phyloP scores from a whole-genome alignment of 2,329 filamentous ascomycete species.

The Apiospora koreana region DNA sequence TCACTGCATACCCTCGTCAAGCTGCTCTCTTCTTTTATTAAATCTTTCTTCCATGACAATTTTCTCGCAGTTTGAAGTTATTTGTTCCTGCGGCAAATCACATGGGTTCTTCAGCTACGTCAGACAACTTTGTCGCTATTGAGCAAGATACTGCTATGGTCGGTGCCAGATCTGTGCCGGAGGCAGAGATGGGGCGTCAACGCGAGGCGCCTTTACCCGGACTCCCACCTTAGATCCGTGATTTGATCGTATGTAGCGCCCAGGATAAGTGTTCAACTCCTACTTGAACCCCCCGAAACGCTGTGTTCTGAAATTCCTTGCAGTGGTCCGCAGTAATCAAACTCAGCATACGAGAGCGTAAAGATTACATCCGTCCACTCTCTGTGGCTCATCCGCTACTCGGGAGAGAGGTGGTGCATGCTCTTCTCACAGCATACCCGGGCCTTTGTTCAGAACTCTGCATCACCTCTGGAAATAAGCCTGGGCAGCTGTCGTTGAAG shows the following conservation, averaged over 20 bases:
- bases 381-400: not conserved
- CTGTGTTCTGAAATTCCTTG: not conserved
- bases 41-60: too few species aligned
- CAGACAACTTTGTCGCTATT: too few species aligned
- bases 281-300: not conserved
- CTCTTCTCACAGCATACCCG: not conserved
- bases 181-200: not conserved
- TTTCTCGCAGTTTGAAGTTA: too few species aligned
- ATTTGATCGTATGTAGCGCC: not conserved
- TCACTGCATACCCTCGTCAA: too few species aligned
- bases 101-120: too few species aligned
- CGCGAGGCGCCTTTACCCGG: not conserved
- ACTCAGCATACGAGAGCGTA: not conserved
- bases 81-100: too few species aligned
- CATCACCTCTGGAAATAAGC: not conserved
- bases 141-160: not conserved
- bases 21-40: too few species aligned
- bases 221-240: not conserved
- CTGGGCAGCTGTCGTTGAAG: not conserved
- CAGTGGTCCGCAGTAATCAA: not conserved
- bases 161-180: not conserved
- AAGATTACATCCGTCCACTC: not conserved
- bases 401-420: not conserved
- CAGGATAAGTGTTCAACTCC: not conserved
- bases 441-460: not conserved